A percentile compares a stretch with the other conserved stretches of the same genome.
Evolutionary conservation across 768 basidiomycete species (phyloP).

Genomic region (Hypsizygus marmoreus): DNA sequence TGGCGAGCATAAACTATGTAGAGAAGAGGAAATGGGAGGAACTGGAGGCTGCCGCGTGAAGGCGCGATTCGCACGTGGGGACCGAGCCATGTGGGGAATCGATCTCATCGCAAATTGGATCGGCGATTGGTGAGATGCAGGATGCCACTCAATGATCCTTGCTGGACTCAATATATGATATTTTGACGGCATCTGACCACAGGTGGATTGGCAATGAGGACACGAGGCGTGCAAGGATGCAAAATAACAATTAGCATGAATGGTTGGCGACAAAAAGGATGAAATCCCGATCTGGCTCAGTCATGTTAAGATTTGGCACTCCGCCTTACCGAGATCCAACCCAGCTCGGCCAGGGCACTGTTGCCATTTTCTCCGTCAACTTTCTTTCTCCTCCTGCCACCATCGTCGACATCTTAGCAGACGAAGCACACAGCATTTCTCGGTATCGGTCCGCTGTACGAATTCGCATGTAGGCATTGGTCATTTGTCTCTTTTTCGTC

Average conservation of each 20-base stretch:
- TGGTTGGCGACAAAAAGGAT: constrained; percentile 7
- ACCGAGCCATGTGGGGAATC: constrained; percentile 17
- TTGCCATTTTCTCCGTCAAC: constrained; percentile 21
- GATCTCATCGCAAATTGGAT: constrained; percentile 23
- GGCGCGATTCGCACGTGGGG: constrained; percentile 12
- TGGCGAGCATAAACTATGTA: background rate
- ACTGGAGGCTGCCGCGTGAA: constrained; percentile 1
- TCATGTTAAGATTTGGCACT: constrained; percentile 28
- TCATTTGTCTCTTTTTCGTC: constrained; percentile 8
- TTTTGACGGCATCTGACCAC: background rate
- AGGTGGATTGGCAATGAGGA: background rate
- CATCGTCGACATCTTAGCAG: constrained; percentile 17
- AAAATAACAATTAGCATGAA: constrained; percentile 7
- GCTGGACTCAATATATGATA: background rate
- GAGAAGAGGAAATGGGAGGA: background rate
- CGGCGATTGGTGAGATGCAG: constrained; percentile 12
- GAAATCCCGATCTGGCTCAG: constrained; percentile 29
- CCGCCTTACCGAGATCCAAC: constrained; percentile 36
- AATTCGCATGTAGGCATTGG: constrained; percentile 16
- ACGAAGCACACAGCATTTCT: background rate
- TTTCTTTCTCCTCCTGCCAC: constrained; percentile 16
- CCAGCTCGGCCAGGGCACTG: constrained; percentile 19
- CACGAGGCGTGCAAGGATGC: constrained; percentile 6
- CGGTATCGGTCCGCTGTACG: constrained; percentile 8
- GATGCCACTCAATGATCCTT: constrained; percentile 1